Base-by-base conservation (phyloP, 345 rosid genomes). In the Heritiera fomes region DNA sequence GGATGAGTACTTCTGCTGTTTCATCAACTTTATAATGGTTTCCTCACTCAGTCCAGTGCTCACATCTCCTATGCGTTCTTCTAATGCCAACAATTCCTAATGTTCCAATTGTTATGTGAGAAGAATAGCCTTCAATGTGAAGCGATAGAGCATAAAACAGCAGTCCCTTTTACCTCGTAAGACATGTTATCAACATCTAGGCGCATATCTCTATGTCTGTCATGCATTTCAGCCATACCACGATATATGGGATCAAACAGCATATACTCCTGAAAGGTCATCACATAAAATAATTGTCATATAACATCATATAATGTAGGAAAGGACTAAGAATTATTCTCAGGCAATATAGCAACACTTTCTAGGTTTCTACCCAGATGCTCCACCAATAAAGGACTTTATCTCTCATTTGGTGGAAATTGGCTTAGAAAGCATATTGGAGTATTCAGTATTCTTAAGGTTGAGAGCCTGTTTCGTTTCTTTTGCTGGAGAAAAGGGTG, bases 141-240 rank as follows among this genome's bases (percentile, higher is more conserved):
- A 69, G 59, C n/a, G n/a, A 50, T 52, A 17, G 46, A 30, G 30
- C 45, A 41, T 40, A 71, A 50, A 13, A 46, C 50, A 71, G 61
- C 13, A 45, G 20, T 28, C 40, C 12, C 45, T 40, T n/a, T 69
- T 84, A 93, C 97, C 97, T 93, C 98, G 10, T 95, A 93, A 41
- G 99, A 91, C 98, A 95, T 95, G 86, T 93, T 91, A 84, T 95
- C 99, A 60, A 92, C 96, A 73, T 93, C 99, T 55, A 95, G 97
- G 64, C 97, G 96, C 99, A 95, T 85, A 50, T 93, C 97, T 77
- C 91, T 87, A 76, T 94, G 98, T 83, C 94, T 86, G 85, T 94
- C 98, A 72, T 91, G 97, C 76, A 84, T 58, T 75, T 93, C 95
- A 28, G 91, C 89, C 83, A 89, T 82, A 60, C 98, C 88, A 75